These are phyloP conservation scores for Blastomyces percursus DNA, from an alignment of 2,329 filamentous ascomycete species.

Conservation along the genomic window DNA sequence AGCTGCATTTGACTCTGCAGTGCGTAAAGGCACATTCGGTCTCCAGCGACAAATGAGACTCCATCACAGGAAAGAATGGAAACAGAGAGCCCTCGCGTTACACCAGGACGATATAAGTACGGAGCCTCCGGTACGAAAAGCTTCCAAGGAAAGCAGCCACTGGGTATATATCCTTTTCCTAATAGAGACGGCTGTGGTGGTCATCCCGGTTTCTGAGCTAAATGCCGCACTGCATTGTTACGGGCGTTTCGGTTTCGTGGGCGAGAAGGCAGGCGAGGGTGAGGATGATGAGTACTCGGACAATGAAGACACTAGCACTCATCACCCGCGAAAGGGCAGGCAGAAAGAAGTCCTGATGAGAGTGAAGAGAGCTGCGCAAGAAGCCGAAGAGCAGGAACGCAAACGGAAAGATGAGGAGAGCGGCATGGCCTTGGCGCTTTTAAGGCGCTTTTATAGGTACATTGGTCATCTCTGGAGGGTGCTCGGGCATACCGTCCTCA, in stretches of 20 bases:
- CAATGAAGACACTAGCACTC: background rate
- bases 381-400: conserved; percentile 1
- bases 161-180: conserved; percentile 7
- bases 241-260: background rate
- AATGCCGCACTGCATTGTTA: conserved; percentile 3
- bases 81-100: conserved; percentile 6
- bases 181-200: conserved; percentile 2
- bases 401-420: conserved; percentile 1
- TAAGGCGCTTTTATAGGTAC: background rate
- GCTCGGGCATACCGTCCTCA: background rate
- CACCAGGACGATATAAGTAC: conserved; percentile 5
- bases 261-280: background rate
- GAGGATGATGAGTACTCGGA: conserved; percentile 3
- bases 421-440: background rate
- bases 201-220: conserved; percentile 5
- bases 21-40: background rate
- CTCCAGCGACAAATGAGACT: conserved; percentile 7
- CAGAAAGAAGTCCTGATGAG: conserved; percentile 1
- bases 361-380: background rate
- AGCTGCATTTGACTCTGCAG: conserved; percentile 5
- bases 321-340: background rate
- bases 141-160: conserved; percentile 8
- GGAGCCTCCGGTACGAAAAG: conserved; percentile 7
- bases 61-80: conserved; percentile 9
- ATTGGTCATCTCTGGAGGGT: background rate